Percentiles rank a stretch among this genome's conserved stretches.
phyloP scores from a whole-genome alignment of 805 yeast genomes.

The Candida oleophila region DNA sequence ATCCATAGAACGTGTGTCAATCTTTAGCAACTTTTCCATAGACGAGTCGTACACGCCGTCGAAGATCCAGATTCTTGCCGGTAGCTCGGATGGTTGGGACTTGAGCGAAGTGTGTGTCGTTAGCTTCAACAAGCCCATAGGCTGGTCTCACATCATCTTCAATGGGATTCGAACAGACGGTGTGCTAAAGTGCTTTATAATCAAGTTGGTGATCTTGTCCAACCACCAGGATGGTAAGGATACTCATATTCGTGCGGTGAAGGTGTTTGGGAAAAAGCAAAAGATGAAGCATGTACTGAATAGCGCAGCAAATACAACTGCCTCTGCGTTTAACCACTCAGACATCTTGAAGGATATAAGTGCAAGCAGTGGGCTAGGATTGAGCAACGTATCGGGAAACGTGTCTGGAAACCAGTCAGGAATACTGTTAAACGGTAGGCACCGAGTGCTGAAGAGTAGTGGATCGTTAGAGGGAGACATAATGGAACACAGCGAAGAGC shows the following conservation, averaged over 20 bases:
- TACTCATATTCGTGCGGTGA: conserved; percentile 79
- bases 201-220: conserved; percentile 60
- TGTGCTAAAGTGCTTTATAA: conserved; percentile 62
- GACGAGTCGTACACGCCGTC: conserved; percentile 96
- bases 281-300: conserved; percentile 13
- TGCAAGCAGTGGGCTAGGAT: conserved; percentile 20
- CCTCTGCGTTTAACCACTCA: not conserved
- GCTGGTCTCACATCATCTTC: conserved; percentile 73
- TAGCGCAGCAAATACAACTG: conserved; percentile 8
- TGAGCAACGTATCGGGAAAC: conserved; percentile 24
- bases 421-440: conserved; percentile 24
- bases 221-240: conserved; percentile 97
- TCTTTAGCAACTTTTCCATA: conserved; percentile 65
- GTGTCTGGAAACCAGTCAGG: too few species aligned
- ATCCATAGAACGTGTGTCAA: conserved; percentile 60
- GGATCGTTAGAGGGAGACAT: conserved; percentile 5
- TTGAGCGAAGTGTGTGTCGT: conserved; percentile 62
- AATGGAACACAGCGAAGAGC: conserved; percentile 1
- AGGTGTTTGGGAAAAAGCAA: conserved; percentile 46
- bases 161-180: conserved; percentile 53
- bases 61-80: conserved; percentile 61
- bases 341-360: conserved; percentile 13
- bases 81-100: conserved; percentile 74
- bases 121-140: conserved; percentile 63
- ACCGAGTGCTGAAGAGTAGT: conserved; percentile 1